Evolutionary conservation across 345 rosid species (phyloP), one percentile per base, ranked within the genome.

Genomic region (Eucalyptus camaldulensis): DNA sequence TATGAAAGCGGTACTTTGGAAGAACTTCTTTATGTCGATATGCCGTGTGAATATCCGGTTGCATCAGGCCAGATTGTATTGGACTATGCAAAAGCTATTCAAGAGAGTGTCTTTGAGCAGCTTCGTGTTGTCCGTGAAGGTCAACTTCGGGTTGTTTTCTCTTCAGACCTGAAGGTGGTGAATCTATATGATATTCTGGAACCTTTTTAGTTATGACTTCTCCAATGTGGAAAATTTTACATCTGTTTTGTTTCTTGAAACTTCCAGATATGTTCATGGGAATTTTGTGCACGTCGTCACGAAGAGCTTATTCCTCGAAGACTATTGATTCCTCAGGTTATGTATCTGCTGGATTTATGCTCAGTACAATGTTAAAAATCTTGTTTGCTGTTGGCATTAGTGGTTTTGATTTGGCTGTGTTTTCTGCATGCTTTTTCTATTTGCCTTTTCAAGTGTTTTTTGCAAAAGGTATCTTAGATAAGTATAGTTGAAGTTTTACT

Each of bases 61-160:
- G 90, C 98, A 49, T 95, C 99, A 37, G 99, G 99, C 89, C 99
- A 98, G 91, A 97, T 98, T 90, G 99, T 98, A 31, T 90, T 98
- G 92, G 99, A 97, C 89, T 98, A 98, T 90, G 99, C 99, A 88
- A 98, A 98, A 95, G 99, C 99, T 49, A 97, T 96, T 87, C 99
- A 98, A 90, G 99, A 98, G 93, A 98, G 99, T 93, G 99, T 98
- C 86, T 98, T 97, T 93, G 99, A 98, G 93, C 98, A 97, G 91
- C 99, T 98, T 60, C 98, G 99, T 65, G 99, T 98, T 90, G 99
- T 97, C 81, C 99, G 99, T 92, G 99, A 97, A 92, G 99, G 99
- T 89, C 99, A 95, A 88, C 96, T 98, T 67, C 97, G 98, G 87
- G 95, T 98, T 87, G 97, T 98, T 91, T 97, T 98, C 93, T 95